Base-by-base conservation (phyloP, 140 eudicot species). In the Anethum foeniculum region DNA sequence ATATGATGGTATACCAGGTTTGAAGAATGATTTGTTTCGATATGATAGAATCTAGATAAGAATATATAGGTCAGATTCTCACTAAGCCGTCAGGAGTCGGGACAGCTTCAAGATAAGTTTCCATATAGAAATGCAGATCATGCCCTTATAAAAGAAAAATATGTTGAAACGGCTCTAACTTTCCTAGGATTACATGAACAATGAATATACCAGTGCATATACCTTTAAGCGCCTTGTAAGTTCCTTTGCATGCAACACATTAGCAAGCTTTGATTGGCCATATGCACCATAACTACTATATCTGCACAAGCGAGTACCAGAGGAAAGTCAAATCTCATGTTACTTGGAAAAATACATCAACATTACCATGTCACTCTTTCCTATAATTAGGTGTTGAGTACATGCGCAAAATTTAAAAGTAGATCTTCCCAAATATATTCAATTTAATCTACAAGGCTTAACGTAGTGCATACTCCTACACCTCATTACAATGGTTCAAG, bases 211-310 rank as follows among this genome's bases (percentile, higher is more conserved):
- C 98, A 41, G 27, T 71, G 80, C 41, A 46, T 62, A 68, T 85
- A 91, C 98, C 98, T 92, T 92, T 32, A 94, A 83, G 25, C 85
- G 88, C 80, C 91, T 86, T 34, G 98, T 71, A 60, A 94, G 88
- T 88, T 94, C 94, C 74, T 90, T 90, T 49, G 96, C 94, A 84
- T 94, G 98, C 82, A 94, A 88, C 77, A 92, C 82, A 79, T 94
- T 94, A 56, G 97, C 92, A 80, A 94, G 91, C 88, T 94, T 94
- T 84, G 98, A 94, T 85, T 92, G 98, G 81, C 98, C 98, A 85
- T 94, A 94, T 19, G 98, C 98, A 79, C 78, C 65, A 80, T 71
- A 84, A 77, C 86, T 89, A 81, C 38, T 84, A 85, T 92, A 94
- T 73, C 98, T 94, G 96, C 82, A 83, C 77, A 83, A 41, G 69